These are phyloP conservation scores for Chlamydomonas reinhardtii DNA, from an alignment of 163 green algal genomes.

Conservation along the genomic window DNA sequence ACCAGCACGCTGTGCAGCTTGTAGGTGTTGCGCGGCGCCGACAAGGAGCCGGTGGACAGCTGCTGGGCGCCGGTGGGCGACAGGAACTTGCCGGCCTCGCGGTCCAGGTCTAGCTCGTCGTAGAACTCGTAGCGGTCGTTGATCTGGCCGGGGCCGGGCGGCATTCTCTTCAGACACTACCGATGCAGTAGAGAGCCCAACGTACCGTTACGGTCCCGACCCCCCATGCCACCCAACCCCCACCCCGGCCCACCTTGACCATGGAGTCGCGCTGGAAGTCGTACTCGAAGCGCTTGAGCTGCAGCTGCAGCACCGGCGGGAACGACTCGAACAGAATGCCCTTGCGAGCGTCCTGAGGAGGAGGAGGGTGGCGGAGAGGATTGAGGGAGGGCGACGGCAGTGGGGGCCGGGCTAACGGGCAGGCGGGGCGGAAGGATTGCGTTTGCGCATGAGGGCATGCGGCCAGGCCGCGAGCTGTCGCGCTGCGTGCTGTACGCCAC, in stretches of 20 bases:
- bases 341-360: constrained; percentile 90
- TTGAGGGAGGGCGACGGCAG: not conserved
- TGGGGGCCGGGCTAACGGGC: not conserved
- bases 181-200: too few relatives aligned
- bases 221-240: too few relatives aligned
- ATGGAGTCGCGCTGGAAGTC: constrained; percentile 92
- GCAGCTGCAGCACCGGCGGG: constrained; percentile 96
- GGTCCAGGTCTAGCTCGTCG: constrained; percentile 94
- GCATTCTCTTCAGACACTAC: too few relatives aligned
- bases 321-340: constrained; percentile 93
- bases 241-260: constrained; percentile 84
- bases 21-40: constrained; percentile 84
- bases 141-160: too few relatives aligned
- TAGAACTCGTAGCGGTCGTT: constrained; percentile 98
- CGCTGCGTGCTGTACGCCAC: too few relatives aligned
- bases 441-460: too few relatives aligned
- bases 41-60: constrained; percentile 43
- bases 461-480: too few relatives aligned
- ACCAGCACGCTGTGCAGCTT: constrained; percentile 94
- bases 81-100: constrained; percentile 82
- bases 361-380: not conserved
- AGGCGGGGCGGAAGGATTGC: too few relatives aligned
- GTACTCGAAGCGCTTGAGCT: constrained; percentile 99
- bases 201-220: too few relatives aligned
- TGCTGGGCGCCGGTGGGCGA: constrained; percentile 16